Evolutionary conservation across 2,329 filamentous ascomycete species (phyloP).

Genomic region (Pezizomycotina sp.): DNA sequence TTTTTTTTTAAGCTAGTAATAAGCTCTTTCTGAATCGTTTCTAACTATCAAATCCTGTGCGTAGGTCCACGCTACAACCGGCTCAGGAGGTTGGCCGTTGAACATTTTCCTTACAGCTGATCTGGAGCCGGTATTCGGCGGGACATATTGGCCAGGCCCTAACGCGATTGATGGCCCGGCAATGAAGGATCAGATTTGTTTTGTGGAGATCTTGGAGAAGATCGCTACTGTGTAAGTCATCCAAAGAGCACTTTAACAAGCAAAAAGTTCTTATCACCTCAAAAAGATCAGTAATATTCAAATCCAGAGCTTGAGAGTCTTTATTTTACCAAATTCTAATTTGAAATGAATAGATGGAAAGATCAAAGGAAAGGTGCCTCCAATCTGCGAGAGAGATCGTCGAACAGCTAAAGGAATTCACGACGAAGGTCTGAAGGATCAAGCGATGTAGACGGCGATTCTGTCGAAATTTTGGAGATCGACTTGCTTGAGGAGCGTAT

Average conservation of each 20-base stretch:
- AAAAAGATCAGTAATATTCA: constrained; percentile 2
- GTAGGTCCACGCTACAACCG: constrained; percentile 65
- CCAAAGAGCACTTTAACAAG: too few relatives aligned
- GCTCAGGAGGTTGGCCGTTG: constrained; percentile 63
- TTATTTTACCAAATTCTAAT: too few relatives aligned
- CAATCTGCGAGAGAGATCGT: constrained; percentile 72
- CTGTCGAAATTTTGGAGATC: constrained; percentile 60
- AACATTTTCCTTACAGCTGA: constrained; percentile 95
- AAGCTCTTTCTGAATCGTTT: too few relatives aligned
- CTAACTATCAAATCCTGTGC: too few relatives aligned
- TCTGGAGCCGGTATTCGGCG: constrained; percentile 84
- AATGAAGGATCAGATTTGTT: constrained; percentile 49
- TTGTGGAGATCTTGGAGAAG: constrained; percentile 68
- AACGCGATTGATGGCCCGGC: constrained; percentile 35
- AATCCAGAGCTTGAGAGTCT: too few relatives aligned
- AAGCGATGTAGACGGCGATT: constrained; percentile 29
- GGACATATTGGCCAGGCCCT: constrained; percentile 86
- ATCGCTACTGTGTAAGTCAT: constrained; percentile 39
- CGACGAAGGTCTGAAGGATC: constrained; percentile 30
- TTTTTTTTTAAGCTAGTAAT: constrained; percentile 1
- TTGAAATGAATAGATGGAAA: constrained; percentile 40
- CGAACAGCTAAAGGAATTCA: constrained; percentile 66
- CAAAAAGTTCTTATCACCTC: not conserved
- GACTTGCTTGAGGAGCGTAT: constrained; percentile 86
- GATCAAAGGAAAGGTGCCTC: constrained; percentile 67